phyloP scores from a whole-genome alignment of 2,329 filamentous ascomycete genomes.

The Aspergillus alliaceus region DNA sequence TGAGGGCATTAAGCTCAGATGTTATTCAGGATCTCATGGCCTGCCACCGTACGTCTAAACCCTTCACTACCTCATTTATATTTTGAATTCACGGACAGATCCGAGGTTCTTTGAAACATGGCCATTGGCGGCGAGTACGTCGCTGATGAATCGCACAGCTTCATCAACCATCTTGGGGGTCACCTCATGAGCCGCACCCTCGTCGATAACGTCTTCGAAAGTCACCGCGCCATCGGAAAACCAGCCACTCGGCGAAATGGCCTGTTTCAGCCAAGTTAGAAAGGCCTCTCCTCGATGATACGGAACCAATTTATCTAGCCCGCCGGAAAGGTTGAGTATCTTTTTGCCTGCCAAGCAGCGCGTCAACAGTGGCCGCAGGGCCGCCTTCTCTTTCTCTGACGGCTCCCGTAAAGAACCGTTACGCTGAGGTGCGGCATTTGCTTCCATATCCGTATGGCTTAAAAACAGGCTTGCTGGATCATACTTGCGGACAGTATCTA shows the following conservation, averaged over 20 bases:
- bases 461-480: conserved; percentile 79
- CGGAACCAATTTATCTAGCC: conserved; percentile 61
- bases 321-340: conserved; percentile 55
- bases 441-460: conserved; percentile 40
- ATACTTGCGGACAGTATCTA: conserved; percentile 61
- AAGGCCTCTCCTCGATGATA: conserved; percentile 59
- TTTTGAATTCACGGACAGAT: conserved; percentile 38
- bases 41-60: not conserved
- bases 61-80: conserved; percentile 18
- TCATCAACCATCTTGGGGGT: conserved; percentile 56
- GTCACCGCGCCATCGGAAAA: conserved; percentile 52
- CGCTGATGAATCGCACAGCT: conserved; percentile 55
- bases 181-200: conserved; percentile 60
- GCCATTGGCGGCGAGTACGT: conserved; percentile 36
- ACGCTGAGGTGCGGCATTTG: conserved; percentile 25
- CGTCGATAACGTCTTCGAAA: conserved; percentile 59
- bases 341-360: conserved; percentile 51
- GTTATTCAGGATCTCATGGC: not conserved
- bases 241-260: conserved; percentile 42
- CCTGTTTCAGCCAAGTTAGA: conserved; percentile 55
- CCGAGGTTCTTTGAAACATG: conserved; percentile 21
- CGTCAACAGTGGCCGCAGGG: conserved; percentile 45
- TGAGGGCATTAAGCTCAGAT: not conserved
- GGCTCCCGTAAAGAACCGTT: conserved; percentile 36
- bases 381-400: conserved; percentile 44